A percentile compares a stretch with the other conserved stretches of the same genome.
Evolutionary conservation across 192 early-diverging fungal genomes (phyloP).

Genomic region (Coemansia sp.): DNA sequence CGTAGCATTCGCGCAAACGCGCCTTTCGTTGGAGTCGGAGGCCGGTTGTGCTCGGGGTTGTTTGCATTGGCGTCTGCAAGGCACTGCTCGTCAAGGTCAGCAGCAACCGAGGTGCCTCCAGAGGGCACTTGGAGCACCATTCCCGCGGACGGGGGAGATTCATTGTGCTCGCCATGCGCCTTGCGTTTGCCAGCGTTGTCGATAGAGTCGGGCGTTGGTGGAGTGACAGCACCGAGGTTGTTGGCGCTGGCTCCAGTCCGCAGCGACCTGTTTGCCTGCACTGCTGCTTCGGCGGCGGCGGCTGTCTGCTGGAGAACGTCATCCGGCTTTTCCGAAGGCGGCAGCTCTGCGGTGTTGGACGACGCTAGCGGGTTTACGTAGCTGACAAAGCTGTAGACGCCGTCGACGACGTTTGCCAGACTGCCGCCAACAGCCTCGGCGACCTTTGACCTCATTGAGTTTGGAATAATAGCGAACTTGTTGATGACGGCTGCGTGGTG

Average conservation of each 20-base stretch:
- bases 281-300: conserved; percentile 3
- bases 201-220: conserved; percentile 18
- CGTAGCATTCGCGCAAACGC: conserved; percentile 46
- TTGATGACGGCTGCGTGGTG: background rate
- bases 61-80: conserved; percentile 53
- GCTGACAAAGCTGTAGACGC: conserved; percentile 45
- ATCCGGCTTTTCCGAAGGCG: background rate
- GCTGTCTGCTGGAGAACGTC: conserved; percentile 4
- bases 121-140: conserved; percentile 39
- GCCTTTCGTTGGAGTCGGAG: conserved; percentile 51
- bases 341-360: background rate
- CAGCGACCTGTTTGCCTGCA: background rate
- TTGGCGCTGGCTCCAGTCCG: background rate
- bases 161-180: background rate
- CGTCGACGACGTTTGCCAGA: conserved; percentile 43
- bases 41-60: conserved; percentile 54
- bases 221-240: background rate
- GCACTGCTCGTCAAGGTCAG: conserved; percentile 49
- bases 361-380: conserved; percentile 45
- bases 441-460: conserved; percentile 30
- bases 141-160: background rate
- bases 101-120: conserved; percentile 47
- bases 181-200: background rate
- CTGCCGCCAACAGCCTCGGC: conserved; percentile 48
- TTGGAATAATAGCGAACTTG: conserved; percentile 5